Base-by-base conservation (phyloP, 306 rosid genomes). In the barrel medic (Medicago truncatula) region DNA sequence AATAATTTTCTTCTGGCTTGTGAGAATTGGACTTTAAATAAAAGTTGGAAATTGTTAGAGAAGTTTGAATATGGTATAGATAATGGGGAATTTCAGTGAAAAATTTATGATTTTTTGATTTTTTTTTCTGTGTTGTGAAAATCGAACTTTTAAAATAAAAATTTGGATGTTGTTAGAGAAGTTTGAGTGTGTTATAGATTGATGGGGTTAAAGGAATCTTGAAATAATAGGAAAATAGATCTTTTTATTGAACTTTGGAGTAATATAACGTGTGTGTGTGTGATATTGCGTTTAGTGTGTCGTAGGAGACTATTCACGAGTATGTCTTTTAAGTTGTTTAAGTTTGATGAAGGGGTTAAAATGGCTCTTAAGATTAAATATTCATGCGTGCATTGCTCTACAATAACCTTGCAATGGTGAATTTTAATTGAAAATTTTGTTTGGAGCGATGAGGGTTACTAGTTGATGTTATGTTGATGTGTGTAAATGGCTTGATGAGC, bases 391-490 rank as follows among this genome's bases (percentile, higher is more conserved):
- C 11, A 20, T 49, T 74, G 15, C 61, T 76, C 15, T 76, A 72
- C 64, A 44, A 47, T 81, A 50, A 67, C 41, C 41, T 76, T 76
- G 71, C 67, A 53, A 53, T 28, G 25, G 5, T 15, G 57, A 71
- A 47, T 76, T 77, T 16, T 1, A 18, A 57, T 56, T 40, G n/a
- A 14, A 8, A 9, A 2, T 16, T 40, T 47, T 61, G 15, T 9
- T 49, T 17, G 18, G 36, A 3, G 44, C 10, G 49, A 28, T 6
- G 49, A 28, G 54, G 44, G 14, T 31, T 67, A 57, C 62, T 70
- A 10, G 77, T 73, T 60, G 78, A 49, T 46, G 67, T 73, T 50
- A 25, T 71, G 74, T 44, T 36, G 76, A 52, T 65, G 64, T 23
- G 70, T 21, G 57, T 39, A 20, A 36, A 23, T 28, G 57, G 57